A percentile compares a stretch with the other conserved stretches of the same genome.
Evolutionary conservation across 2,329 filamentous ascomycete genomes (phyloP).

Genomic region (Pestalotiopsis sp.): DNA sequence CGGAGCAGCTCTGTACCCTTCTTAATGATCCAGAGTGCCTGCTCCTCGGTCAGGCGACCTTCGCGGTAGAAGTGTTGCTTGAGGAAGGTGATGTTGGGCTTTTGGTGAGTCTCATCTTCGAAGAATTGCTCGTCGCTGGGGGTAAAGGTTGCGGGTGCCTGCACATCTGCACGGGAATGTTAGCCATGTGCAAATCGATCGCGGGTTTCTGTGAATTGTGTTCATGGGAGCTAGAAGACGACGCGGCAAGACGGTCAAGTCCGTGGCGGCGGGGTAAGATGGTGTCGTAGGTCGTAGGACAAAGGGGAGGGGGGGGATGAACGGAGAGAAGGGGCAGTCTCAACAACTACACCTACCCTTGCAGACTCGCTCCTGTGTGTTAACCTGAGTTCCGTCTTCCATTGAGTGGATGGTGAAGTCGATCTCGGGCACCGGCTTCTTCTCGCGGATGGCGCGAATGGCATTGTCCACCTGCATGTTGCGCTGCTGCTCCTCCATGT

Average conservation of each 20-base stretch:
- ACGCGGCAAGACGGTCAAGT: background rate
- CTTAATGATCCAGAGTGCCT: slow-evolving; percentile 93
- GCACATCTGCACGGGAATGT: slow-evolving; percentile 72
- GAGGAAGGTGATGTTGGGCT: slow-evolving; percentile 90
- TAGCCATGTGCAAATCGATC: slow-evolving; percentile 17
- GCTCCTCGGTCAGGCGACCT: slow-evolving; percentile 93
- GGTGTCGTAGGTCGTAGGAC: background rate
- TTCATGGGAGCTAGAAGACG: background rate
- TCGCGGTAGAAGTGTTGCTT: slow-evolving; percentile 99
- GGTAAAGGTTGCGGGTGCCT: slow-evolving; percentile 91
- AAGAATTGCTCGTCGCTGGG: slow-evolving; percentile 95
- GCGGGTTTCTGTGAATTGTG: background rate
- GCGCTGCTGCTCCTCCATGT: slow-evolving; percentile 47
- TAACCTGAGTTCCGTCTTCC: slow-evolving; percentile 96
- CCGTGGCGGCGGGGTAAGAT: slow-evolving; percentile 23
- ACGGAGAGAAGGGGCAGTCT: background rate
- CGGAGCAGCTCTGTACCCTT: slow-evolving; percentile 86
- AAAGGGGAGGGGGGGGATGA: background rate
- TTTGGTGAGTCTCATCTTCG: slow-evolving; percentile 80
- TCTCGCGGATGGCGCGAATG: slow-evolving; percentile 88
- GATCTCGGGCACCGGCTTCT: slow-evolving; percentile 95
- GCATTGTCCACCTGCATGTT: slow-evolving; percentile 80
- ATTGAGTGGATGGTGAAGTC: slow-evolving; percentile 98
- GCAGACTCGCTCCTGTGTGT: slow-evolving; percentile 92
- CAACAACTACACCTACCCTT: slow-evolving; percentile 71